phyloP scores from a whole-genome alignment of 345 rosid genomes.

The Cochlearia excelsa region DNA sequence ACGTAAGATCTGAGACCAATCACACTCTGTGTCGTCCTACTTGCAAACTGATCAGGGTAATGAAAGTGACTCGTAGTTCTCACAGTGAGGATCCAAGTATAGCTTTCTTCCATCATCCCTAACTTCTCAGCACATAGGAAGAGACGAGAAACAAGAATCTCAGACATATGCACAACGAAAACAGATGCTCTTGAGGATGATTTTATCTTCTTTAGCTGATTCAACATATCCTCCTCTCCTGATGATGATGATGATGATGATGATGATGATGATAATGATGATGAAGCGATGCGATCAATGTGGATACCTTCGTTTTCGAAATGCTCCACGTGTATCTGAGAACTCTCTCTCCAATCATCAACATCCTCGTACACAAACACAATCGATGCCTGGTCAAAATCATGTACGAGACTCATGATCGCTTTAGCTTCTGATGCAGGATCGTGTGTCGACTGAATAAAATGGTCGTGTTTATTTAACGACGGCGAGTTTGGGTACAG shows the following conservation, averaged over 20 bases:
- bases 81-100: slow-evolving; percentile 39
- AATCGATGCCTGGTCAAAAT: slow-evolving; percentile 16
- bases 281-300: neutral
- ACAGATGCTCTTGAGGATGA: neutral
- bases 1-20: slow-evolving; percentile 34
- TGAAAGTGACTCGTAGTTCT: slow-evolving; percentile 19
- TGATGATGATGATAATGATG: too few species aligned
- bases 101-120: slow-evolving; percentile 36
- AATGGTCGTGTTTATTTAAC: slow-evolving; percentile 12
- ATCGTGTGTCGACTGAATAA: slow-evolving; percentile 23
- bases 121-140: slow-evolving; percentile 17
- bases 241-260: neutral
- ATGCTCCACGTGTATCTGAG: slow-evolving; percentile 11
- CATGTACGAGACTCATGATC: slow-evolving; percentile 16
- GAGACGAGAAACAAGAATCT: slow-evolving; percentile 26
- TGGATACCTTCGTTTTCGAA: slow-evolving; percentile 11
- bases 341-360: slow-evolving; percentile 22
- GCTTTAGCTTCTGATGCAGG: slow-evolving; percentile 20
- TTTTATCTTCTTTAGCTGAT: slow-evolving; percentile 24
- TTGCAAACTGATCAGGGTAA: neutral
- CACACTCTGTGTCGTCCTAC: slow-evolving; percentile 33
- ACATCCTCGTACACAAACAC: slow-evolving; percentile 30
- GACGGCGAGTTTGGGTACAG: neutral
- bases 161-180: slow-evolving; percentile 35
- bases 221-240: slow-evolving; percentile 14